Base-by-base conservation (phyloP, 306 rosid species). In the Pueraria montana region DNA sequence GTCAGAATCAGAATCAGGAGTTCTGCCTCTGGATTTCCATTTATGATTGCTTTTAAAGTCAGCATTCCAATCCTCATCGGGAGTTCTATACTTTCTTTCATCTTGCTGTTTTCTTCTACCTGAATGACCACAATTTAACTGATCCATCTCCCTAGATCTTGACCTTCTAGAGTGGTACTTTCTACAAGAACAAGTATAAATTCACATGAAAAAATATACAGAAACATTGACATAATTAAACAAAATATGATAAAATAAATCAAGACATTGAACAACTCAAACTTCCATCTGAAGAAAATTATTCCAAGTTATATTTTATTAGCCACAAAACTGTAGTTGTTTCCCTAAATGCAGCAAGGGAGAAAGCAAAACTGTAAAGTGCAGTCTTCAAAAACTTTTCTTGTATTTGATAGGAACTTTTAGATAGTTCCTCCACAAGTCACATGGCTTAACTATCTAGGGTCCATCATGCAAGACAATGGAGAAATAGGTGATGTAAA, bases 81-180 rank as follows among this genome's bases (percentile, higher is more conserved):
- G 82, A 78, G 78, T 73, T 82, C 45, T 75, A 58, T 20, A 74
- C 72, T 68, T 88, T 72, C 73, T 84, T 58, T 89, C 78, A 50
- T 77, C 80, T 27, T 71, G 76, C 11, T 30, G 69, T 77, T 50
- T 87, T 68, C 89, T 93, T 87, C 91, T 86, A 36, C 84, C 68
- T 65, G 81, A 30, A 30, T 30, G 3, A 30, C 34, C 4, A 5
- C 34, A 30, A 30, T 30, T 30, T 30, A 30, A 30, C 34, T 30
- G 34, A 30, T 30, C 3, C 34, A 1, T 72, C 79, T 90, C 94
- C 84, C 82, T 82, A 56, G 93, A 90, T 83, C 89, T 87, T 40
- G 94, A 87, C 85, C 94, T 89, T 82, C 88, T 84, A 8, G 88
- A 82, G 79, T 32, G 77, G 72, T 84, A 65, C 87, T 97, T 91